Evolutionary conservation across 2,329 filamentous ascomycete genomes (phyloP).

Genomic region (Balansia obtecta): DNA sequence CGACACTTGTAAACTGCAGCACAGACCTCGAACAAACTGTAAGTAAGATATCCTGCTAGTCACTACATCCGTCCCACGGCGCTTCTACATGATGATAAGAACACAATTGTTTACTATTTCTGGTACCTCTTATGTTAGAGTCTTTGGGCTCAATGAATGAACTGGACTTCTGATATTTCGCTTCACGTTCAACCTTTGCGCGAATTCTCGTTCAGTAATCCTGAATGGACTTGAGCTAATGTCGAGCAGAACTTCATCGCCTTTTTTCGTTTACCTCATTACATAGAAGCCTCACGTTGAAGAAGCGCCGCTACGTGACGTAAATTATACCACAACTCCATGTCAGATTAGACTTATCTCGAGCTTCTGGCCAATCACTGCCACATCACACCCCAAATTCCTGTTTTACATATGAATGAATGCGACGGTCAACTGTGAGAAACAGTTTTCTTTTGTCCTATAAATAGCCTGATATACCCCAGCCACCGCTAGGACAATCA

Average conservation of each 20-base stretch:
- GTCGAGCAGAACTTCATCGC: slow-evolving; percentile 4
- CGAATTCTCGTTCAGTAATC: neutral
- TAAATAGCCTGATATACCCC: slow-evolving; percentile 6
- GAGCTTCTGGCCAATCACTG: neutral
- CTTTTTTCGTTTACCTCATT: neutral
- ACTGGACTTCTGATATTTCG: slow-evolving; percentile 65
- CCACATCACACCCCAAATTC: neutral
- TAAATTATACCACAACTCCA: neutral
- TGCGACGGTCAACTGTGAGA: slow-evolving; percentile 1
- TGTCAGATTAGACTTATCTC: neutral
- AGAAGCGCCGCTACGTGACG: neutral
- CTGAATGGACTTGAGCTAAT: slow-evolving; percentile 5
- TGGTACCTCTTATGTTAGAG: slow-evolving; percentile 98
- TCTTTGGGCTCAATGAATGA: slow-evolving; percentile 60
- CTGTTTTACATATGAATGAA: slow-evolving; percentile 10
- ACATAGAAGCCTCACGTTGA: neutral
- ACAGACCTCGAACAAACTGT: neutral
- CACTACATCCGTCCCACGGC: neutral
- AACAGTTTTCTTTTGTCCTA: slow-evolving; percentile 2
- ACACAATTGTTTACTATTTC: slow-evolving; percentile 53
- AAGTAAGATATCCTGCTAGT: slow-evolving; percentile 2
- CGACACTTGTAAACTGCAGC: no score
- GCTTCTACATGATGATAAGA: slow-evolving; percentile 55
- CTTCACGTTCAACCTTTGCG: slow-evolving; percentile 6
- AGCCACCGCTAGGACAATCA: slow-evolving; percentile 27